Evolutionary conservation across 805 yeast species (phyloP).

Genomic region (Dipodascopsis tothii): DNA sequence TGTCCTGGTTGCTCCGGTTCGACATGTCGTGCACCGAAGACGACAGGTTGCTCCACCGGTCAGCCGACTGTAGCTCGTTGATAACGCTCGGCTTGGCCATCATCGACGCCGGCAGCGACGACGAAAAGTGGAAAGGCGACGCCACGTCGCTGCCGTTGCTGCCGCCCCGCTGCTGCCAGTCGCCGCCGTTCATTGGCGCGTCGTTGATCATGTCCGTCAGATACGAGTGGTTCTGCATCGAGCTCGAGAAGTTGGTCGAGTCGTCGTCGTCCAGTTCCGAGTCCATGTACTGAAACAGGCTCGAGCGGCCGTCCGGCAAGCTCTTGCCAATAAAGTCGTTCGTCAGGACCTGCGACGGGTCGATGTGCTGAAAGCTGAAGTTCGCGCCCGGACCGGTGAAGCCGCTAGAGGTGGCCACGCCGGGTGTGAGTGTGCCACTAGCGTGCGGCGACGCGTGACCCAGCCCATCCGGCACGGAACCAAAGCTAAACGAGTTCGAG

Average conservation of each 20-base stretch:
- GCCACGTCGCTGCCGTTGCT: neutral
- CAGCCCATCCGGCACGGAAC: slow-evolving; percentile 15
- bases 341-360: slow-evolving; percentile 16
- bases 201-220: neutral
- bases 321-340: slow-evolving; percentile 9
- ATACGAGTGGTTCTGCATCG: neutral
- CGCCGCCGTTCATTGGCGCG: neutral
- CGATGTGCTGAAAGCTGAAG: slow-evolving; percentile 15
- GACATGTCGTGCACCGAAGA: slow-evolving; percentile 16
- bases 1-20: slow-evolving; percentile 14
- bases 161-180: neutral
- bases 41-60: neutral
- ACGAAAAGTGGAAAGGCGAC: neutral
- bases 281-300: slow-evolving; percentile 10
- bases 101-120: neutral
- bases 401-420: slow-evolving; percentile 6
- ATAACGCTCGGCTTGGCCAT: neutral
- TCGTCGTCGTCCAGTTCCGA: slow-evolving; percentile 11
- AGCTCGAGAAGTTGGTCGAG: neutral
- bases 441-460: slow-evolving; percentile 13
- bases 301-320: slow-evolving; percentile 2
- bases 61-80: neutral
- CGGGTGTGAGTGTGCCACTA: slow-evolving; percentile 15
- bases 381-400: neutral
- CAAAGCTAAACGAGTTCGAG: slow-evolving; percentile 14